Conservation (phyloP, 352 stramenopile genomes). For the Pythium sp. region DNA sequence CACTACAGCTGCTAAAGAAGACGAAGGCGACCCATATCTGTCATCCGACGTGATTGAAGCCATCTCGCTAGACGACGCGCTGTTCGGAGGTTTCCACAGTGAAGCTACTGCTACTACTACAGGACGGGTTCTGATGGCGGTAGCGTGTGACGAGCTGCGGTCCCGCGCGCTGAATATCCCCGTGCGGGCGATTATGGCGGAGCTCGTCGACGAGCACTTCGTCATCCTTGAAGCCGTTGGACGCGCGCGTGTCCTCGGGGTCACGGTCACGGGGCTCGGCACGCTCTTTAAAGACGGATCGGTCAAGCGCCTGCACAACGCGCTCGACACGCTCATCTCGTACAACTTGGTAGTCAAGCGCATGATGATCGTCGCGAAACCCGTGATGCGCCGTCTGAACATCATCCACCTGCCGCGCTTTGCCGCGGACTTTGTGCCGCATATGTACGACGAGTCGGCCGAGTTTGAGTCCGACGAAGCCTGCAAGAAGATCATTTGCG, state of each 20-base stretch:
- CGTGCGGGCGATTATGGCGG: conserved; percentile 52
- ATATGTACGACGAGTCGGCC: conserved; percentile 67
- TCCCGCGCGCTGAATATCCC: conserved; percentile 70
- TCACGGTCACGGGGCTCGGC: conserved; percentile 53
- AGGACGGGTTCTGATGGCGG: conserved; percentile 25
- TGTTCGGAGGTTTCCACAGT: background rate
- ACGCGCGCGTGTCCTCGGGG: conserved; percentile 37
- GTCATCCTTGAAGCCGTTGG: conserved; percentile 66
- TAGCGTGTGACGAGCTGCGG: conserved; percentile 64
- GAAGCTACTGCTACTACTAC: background rate
- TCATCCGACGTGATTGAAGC: conserved; percentile 1
- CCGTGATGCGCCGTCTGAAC: conserved; percentile 64
- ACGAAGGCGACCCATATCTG: background rate
- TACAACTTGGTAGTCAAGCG: conserved; percentile 77
- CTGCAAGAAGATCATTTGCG: conserved; percentile 61
- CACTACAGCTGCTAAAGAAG: background rate
- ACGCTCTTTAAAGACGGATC: conserved; percentile 31
- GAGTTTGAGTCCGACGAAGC: conserved; percentile 84
- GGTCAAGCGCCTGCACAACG: conserved; percentile 77
- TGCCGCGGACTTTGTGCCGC: conserved; percentile 46
- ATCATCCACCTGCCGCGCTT: conserved; percentile 81
- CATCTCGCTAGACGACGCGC: conserved; percentile 13
- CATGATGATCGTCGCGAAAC: conserved; percentile 73
- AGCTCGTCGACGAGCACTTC: conserved; percentile 62
- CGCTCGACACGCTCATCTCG: conserved; percentile 73